Evolutionary conservation across 2,329 filamentous ascomycete genomes (phyloP).

Genomic region (Pseudogymnoascus verrucosus): DNA sequence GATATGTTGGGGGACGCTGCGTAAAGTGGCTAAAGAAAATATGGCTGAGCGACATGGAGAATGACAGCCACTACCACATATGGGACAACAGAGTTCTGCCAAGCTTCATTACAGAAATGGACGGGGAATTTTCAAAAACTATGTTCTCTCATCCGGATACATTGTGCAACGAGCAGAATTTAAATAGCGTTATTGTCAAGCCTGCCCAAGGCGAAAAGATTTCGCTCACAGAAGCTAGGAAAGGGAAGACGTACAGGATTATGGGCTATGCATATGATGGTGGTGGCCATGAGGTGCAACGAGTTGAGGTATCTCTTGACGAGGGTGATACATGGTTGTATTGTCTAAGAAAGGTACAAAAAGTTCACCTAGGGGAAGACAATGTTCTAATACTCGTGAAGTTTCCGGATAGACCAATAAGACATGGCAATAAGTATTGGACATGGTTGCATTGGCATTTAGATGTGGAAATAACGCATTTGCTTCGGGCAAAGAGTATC

Average conservation of each 20-base stretch:
- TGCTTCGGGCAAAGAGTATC: slow-evolving; percentile 36
- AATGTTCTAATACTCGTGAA: slow-evolving; percentile 18
- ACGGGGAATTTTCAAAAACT: slow-evolving; percentile 38
- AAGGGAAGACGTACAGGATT: slow-evolving; percentile 35
- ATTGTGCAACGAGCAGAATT: slow-evolving; percentile 39
- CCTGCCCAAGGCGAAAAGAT: slow-evolving; percentile 40
- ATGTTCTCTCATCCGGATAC: slow-evolving; percentile 43
- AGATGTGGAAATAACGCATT: slow-evolving; percentile 37
- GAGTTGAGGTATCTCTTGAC: slow-evolving; percentile 42
- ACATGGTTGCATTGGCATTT: slow-evolving; percentile 46
- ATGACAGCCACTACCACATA: slow-evolving; percentile 38
- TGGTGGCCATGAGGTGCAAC: slow-evolving; percentile 40
- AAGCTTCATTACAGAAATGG: slow-evolving; percentile 39
- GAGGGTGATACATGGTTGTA: slow-evolving; percentile 40
- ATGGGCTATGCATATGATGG: slow-evolving; percentile 43
- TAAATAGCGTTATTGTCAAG: slow-evolving; percentile 40
- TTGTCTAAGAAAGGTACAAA: slow-evolving; percentile 30
- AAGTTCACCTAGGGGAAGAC: not conserved
- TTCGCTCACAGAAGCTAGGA: slow-evolving; percentile 29
- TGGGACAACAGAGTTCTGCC: slow-evolving; percentile 43
- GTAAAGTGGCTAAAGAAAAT: slow-evolving; percentile 41
- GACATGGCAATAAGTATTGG: slow-evolving; percentile 47
- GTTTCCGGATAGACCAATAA: slow-evolving; percentile 40
- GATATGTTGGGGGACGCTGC: slow-evolving; percentile 36
- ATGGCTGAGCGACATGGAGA: slow-evolving; percentile 35